Evolutionary conservation across 2,329 filamentous ascomycete genomes (phyloP).

Genomic region (Aureobasidium sp.): DNA sequence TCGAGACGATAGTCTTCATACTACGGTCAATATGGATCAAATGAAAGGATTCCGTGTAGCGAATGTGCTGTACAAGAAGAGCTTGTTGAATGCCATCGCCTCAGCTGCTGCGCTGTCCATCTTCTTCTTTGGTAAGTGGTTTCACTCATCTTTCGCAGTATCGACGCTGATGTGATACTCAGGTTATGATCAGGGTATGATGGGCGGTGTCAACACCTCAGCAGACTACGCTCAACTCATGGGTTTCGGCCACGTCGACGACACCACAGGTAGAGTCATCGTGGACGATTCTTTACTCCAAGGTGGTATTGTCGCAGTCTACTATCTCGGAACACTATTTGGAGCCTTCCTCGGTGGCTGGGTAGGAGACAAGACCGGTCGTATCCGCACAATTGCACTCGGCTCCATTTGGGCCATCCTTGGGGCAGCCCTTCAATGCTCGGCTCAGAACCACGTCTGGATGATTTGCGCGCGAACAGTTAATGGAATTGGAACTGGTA

Average conservation of each 20-base stretch:
- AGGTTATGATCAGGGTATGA: slow-evolving; percentile 47
- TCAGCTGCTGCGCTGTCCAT: slow-evolving; percentile 55
- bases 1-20: background rate
- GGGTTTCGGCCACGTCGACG: slow-evolving; percentile 51
- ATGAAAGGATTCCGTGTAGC: slow-evolving; percentile 21
- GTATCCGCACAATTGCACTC: slow-evolving; percentile 54
- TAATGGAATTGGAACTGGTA: slow-evolving; percentile 42
- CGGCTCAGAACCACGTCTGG: slow-evolving; percentile 57
- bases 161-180: background rate
- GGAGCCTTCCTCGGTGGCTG: slow-evolving; percentile 55
- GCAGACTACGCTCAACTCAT: slow-evolving; percentile 56
- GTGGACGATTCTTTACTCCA: slow-evolving; percentile 52
- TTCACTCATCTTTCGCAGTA: background rate
- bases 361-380: slow-evolving; percentile 53
- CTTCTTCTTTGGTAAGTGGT: slow-evolving; percentile 51
- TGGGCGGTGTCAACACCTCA: slow-evolving; percentile 58
- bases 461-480: slow-evolving; percentile 49
- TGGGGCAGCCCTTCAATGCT: slow-evolving; percentile 56
- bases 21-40: slow-evolving; percentile 18
- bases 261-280: slow-evolving; percentile 38
- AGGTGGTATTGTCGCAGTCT: slow-evolving; percentile 52
- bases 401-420: slow-evolving; percentile 38
- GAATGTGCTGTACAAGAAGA: slow-evolving; percentile 42
- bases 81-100: slow-evolving; percentile 53
- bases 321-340: slow-evolving; percentile 54